A percentile compares a stretch with the other conserved stretches of the same genome.
Conservation (phyloP, 352 stramenopile species). For the Plasmopara halstedii region DNA sequence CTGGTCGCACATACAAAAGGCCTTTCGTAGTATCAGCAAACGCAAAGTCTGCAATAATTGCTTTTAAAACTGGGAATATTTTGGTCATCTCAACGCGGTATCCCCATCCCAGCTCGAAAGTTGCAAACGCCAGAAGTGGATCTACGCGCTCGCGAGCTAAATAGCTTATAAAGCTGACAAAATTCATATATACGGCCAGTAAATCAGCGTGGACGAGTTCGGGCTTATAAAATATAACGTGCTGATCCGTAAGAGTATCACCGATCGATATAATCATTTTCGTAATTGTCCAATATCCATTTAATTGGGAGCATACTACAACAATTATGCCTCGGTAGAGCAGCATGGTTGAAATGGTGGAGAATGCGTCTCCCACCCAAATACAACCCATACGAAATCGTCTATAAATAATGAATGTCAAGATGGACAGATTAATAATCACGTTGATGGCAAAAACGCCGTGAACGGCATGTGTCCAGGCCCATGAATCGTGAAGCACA, state of each 20-base stretch:
- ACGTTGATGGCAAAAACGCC: slow-evolving; percentile 34
- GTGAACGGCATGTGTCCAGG: slow-evolving; percentile 42
- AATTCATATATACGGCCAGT: slow-evolving; percentile 30
- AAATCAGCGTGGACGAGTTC: slow-evolving; percentile 27
- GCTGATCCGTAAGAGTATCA: slow-evolving; percentile 5
- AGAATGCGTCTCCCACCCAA: slow-evolving; percentile 44
- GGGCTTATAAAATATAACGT: slow-evolving; percentile 7
- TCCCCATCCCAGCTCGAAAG: slow-evolving; percentile 25
- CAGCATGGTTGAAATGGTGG: slow-evolving; percentile 32
- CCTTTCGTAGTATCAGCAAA: slow-evolving; percentile 5
- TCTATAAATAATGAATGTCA: slow-evolving; percentile 31
- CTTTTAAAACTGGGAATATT: slow-evolving; percentile 14
- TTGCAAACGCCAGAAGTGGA: slow-evolving; percentile 21
- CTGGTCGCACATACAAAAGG: slow-evolving; percentile 15
- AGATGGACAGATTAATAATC: slow-evolving; percentile 28
- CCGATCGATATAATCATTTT: slow-evolving; percentile 27
- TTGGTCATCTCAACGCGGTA: slow-evolving; percentile 7
- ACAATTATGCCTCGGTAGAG: slow-evolving; percentile 26
- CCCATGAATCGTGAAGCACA: slow-evolving; percentile 40
- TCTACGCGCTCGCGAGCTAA: slow-evolving; percentile 25
- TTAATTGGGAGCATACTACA: slow-evolving; percentile 31
- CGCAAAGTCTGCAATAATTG: slow-evolving; percentile 6
- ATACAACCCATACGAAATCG: slow-evolving; percentile 26
- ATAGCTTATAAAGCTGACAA: slow-evolving; percentile 24
- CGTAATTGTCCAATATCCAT: slow-evolving; percentile 35